Conservation (phyloP, 208 protist species). For the Crithidia bombi region DNA sequence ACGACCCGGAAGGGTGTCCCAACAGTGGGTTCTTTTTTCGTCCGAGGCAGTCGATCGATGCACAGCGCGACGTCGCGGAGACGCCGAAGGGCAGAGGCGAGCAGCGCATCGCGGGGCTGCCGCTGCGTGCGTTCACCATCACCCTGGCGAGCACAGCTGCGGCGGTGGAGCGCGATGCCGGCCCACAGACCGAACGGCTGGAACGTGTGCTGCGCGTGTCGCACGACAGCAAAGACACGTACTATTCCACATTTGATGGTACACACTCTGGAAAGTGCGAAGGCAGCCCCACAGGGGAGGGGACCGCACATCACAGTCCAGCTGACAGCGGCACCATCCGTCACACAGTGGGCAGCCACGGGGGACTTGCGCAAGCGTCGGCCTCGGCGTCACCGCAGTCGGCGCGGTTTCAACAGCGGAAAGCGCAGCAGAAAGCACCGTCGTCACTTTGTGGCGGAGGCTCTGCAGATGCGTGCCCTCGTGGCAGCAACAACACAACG, state of each 20-base stretch:
- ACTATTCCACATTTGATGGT: not conserved
- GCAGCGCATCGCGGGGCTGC: not conserved
- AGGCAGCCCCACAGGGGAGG: too few relatives aligned
- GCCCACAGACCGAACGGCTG: constrained; percentile 9
- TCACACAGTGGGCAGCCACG: not conserved
- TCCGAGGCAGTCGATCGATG: not conserved
- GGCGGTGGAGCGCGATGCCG: constrained; percentile 7
- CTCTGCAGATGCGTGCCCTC: too few relatives aligned
- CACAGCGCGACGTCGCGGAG: not conserved
- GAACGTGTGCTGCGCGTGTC: not conserved
- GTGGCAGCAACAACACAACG: not conserved
- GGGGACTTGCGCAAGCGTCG: not conserved
- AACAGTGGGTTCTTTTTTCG: not conserved
- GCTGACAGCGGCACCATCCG: too few relatives aligned
- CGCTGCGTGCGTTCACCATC: constrained; percentile 17
- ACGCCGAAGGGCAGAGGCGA: too few relatives aligned
- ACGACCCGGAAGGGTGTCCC: not conserved
- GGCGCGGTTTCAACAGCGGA: constrained; percentile 11
- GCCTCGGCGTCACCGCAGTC: not conserved
- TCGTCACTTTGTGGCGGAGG: not conserved
- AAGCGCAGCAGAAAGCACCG: too few relatives aligned
- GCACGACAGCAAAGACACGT: not conserved
- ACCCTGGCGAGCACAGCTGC: constrained; percentile 10
- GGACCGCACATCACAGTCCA: too few relatives aligned
- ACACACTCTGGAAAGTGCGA: not conserved